These are phyloP conservation scores for Corinectria fuckeliana DNA, from an alignment of 2,329 filamentous ascomycete species.

Conservation along the genomic window DNA sequence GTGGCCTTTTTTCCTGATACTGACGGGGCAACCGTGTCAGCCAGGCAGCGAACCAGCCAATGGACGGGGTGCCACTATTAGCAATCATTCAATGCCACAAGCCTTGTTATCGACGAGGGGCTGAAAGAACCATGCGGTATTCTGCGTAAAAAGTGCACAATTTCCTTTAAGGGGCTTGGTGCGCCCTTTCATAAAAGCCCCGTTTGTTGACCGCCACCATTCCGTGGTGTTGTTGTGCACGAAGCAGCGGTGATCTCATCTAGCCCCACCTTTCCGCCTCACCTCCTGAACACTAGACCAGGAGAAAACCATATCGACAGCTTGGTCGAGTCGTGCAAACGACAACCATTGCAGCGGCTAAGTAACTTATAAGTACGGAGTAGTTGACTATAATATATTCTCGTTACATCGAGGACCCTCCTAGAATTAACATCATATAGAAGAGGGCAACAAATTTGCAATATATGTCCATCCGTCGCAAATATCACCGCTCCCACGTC, in stretches of 20 bases:
- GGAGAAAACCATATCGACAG: no score
- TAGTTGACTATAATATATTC: no score
- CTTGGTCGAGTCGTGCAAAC: no score
- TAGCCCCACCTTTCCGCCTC: slow-evolving; percentile 1
- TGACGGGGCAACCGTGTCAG: slow-evolving; percentile 44
- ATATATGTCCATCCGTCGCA: no score
- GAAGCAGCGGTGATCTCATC: not conserved
- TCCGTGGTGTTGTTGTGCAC: slow-evolving; percentile 12
- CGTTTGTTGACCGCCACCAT: slow-evolving; percentile 8
- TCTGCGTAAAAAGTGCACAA: slow-evolving; percentile 21
- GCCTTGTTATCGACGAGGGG: slow-evolving; percentile 23
- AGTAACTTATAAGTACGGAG: not conserved
- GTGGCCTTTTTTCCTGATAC: slow-evolving; percentile 35
- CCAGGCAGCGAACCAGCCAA: slow-evolving; percentile 23
- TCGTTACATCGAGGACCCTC: no score
- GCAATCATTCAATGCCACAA: slow-evolving; percentile 15
- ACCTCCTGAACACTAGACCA: not conserved
- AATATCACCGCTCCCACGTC: not conserved
- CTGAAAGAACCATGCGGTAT: slow-evolving; percentile 15
- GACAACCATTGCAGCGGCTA: no score
- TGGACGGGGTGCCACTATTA: slow-evolving; percentile 32
- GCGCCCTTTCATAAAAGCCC: slow-evolving; percentile 11
- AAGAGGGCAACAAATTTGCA: no score
- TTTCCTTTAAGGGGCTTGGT: slow-evolving; percentile 3
- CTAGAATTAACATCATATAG: no score